These are phyloP conservation scores for Tolypocladium inflatum DNA, from an alignment of 2,329 filamentous ascomycete species.

Conservation along the genomic window DNA sequence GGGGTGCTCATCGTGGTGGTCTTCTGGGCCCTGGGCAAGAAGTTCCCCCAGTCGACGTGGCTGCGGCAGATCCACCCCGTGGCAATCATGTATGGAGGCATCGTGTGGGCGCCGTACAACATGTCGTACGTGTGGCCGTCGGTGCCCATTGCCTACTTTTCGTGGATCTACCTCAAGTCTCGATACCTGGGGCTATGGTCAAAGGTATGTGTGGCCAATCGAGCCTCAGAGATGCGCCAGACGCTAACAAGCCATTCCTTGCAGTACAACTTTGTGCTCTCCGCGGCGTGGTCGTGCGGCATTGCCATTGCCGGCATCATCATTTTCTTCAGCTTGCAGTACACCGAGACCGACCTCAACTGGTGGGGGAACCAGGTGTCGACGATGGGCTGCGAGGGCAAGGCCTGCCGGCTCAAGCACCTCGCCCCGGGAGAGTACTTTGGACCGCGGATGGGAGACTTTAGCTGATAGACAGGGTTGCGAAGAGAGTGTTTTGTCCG, in stretches of 20 bases:
- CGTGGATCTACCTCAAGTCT: slow-evolving; percentile 41
- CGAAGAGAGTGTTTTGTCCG: not conserved
- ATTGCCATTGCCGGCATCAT: slow-evolving; percentile 41
- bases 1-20: slow-evolving; percentile 34
- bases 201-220: slow-evolving; percentile 24
- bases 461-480: slow-evolving; percentile 13
- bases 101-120: slow-evolving; percentile 39
- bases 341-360: slow-evolving; percentile 27
- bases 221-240: not conserved
- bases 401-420: slow-evolving; percentile 25
- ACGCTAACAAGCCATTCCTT: not conserved
- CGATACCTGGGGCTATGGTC: slow-evolving; percentile 41
- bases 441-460: slow-evolving; percentile 29
- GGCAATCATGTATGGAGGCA: slow-evolving; percentile 35
- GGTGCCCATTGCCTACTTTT: slow-evolving; percentile 41
- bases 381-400: slow-evolving; percentile 30
- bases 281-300: slow-evolving; percentile 38
- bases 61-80: slow-evolving; percentile 37
- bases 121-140: slow-evolving; percentile 42
- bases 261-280: slow-evolving; percentile 44
- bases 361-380: slow-evolving; percentile 41
- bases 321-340: slow-evolving; percentile 44
- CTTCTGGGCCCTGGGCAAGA: slow-evolving; percentile 29
- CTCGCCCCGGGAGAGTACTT: slow-evolving; percentile 27
- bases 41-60: slow-evolving; percentile 29